phyloP scores from a whole-genome alignment of 108 stramenopile genomes.

The Bacterosira constricta region DNA sequence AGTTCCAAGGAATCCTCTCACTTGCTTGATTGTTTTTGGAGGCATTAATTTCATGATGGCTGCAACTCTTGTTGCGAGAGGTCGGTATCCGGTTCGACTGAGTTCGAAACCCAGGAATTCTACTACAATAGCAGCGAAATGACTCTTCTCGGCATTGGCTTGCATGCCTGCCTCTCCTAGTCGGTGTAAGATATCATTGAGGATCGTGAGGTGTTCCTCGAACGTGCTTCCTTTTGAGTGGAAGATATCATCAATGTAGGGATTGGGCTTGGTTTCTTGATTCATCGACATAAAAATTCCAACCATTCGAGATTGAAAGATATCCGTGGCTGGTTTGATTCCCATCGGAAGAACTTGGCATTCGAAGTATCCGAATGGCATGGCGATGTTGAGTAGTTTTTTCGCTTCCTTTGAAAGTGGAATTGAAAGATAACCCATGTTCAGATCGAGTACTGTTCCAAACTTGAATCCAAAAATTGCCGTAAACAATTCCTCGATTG shows the following conservation, averaged over 20 bases:
- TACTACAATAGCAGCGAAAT: conserved; percentile 8
- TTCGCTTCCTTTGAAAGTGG: not conserved
- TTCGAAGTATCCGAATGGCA: not conserved
- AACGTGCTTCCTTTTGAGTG: conserved; percentile 5
- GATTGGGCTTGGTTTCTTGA: not conserved
- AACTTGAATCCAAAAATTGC: not conserved
- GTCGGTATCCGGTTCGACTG: not conserved
- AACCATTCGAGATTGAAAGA: conserved; percentile 13
- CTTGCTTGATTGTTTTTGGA: conserved; percentile 19
- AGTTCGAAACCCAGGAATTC: conserved; percentile 24
- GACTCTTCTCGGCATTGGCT: conserved; percentile 25
- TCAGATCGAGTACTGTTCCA: not conserved
- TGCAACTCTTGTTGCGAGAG: conserved; percentile 3
- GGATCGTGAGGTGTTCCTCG: not conserved
- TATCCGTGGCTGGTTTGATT: conserved; percentile 9
- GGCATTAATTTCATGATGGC: conserved; percentile 10
- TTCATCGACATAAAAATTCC: not conserved
- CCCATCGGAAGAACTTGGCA: conserved; percentile 2
- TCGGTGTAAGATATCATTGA: not conserved
- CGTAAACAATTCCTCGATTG: not conserved
- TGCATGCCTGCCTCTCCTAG: conserved; percentile 19
- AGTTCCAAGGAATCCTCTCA: conserved; percentile 30
- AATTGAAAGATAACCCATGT: conserved; percentile 18
- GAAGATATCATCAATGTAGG: conserved; percentile 7
- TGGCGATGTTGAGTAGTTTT: conserved; percentile 5